Evolutionary conservation across 768 basidiomycete genomes (phyloP).

Genomic region (Kwoniella dendrophila): DNA sequence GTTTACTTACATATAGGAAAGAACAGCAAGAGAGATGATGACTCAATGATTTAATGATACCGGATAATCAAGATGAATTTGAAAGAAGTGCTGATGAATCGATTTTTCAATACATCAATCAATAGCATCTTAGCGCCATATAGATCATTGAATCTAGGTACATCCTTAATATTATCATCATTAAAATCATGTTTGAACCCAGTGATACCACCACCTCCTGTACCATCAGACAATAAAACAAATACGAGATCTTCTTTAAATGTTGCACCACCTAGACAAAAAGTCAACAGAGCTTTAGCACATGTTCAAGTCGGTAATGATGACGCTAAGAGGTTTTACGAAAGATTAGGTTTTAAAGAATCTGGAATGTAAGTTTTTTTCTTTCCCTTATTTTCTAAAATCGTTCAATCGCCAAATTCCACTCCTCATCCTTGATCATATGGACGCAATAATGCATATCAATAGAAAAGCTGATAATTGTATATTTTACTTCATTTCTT

Average conservation of each 20-base stretch:
- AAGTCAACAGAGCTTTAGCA: conserved; percentile 44
- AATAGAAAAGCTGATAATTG: background rate
- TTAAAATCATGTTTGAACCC: conserved; percentile 41
- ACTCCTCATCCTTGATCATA: too few species aligned
- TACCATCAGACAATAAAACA: conserved; percentile 36
- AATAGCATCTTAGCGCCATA: conserved; percentile 54
- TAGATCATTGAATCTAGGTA: conserved; percentile 48
- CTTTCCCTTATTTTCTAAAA: background rate
- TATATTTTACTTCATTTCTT: background rate
- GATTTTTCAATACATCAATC: too few species aligned
- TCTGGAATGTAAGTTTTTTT: conserved; percentile 40
- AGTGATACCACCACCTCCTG: conserved; percentile 44
- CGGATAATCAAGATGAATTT: too few species aligned
- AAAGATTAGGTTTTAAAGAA: conserved; percentile 49
- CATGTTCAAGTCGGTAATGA: conserved; percentile 52
- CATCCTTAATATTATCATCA: conserved; percentile 44
- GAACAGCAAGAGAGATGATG: background rate
- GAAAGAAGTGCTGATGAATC: too few species aligned
- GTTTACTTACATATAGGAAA: background rate
- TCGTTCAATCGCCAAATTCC: background rate
- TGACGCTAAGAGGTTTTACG: conserved; percentile 52
- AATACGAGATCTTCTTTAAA: conserved; percentile 40
- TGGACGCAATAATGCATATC: too few species aligned
- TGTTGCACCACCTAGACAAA: conserved; percentile 34
- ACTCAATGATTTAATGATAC: too few species aligned